These are phyloP conservation scores for Eleusine coracana DNA, from an alignment of 176 grass and related monocot species.

Conservation along the genomic window DNA sequence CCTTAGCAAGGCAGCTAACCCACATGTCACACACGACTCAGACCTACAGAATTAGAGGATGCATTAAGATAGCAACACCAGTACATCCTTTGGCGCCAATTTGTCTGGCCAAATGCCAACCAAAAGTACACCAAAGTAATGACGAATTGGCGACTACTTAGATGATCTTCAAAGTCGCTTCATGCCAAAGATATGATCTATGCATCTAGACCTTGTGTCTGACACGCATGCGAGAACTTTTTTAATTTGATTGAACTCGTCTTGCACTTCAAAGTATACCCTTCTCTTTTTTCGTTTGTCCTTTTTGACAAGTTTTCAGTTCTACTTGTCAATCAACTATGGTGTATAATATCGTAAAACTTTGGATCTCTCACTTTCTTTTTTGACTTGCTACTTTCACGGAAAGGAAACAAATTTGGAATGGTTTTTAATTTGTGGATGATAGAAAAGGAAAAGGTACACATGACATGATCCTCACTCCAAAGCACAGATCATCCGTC, in stretches of 20 bases:
- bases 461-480: conserved; percentile 49
- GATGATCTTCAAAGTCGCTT: conserved; percentile 44
- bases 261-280: neutral
- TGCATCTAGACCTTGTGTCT: neutral
- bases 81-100: conserved; percentile 45
- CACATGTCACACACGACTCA: conserved; percentile 29
- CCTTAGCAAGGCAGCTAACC: conserved; percentile 23
- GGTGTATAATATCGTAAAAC: conserved; percentile 11
- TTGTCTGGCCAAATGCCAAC: conserved; percentile 58
- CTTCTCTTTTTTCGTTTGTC: neutral
- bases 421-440: conserved; percentile 6
- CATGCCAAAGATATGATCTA: conserved; percentile 56
- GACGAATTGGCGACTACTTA: conserved; percentile 28
- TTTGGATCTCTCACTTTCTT: conserved; percentile 23
- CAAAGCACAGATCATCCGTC: conserved; percentile 21
- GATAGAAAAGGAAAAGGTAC: conserved; percentile 29
- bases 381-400: conserved; percentile 46
- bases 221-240: conserved; percentile 23
- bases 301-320: conserved; percentile 34
- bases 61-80: conserved; percentile 30
- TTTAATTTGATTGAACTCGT: neutral
- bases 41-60: conserved; percentile 3
- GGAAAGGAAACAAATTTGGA: conserved; percentile 39
- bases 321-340: conserved; percentile 32
- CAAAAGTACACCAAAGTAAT: conserved; percentile 53